Evolutionary conservation across 140 eudicot genomes (phyloP), one percentile per base, ranked within the genome.

Genomic region (Oenanthe javanica): DNA sequence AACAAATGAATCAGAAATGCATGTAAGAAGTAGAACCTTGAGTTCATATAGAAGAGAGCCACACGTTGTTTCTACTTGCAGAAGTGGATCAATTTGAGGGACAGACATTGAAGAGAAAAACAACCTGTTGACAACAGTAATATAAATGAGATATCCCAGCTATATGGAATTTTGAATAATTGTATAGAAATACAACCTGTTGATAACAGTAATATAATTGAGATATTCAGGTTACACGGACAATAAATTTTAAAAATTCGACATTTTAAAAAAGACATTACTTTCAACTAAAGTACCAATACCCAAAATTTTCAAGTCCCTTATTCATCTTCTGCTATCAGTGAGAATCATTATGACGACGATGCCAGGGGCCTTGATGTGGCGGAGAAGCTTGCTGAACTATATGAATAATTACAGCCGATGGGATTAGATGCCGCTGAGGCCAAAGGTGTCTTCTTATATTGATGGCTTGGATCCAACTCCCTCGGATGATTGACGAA

Each of bases 1-100:
- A 9, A 19, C 9, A 13, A 49, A 46, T 59, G 25, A 15, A 69
- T 69, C 45, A 38, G 9, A n/a, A 73, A 27, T 15, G n/a, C 23
- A 46, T 51, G 9, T 31, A 23, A 16, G 48, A 11, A 52, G 10
- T 19, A 47, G 50, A 59, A 94, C 98, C 98, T 94, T 94, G 75
- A 94, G 91, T 88, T 94, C 98, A 49, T 87, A 84, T 48, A 94
- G 85, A 70, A 94, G 91, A 55, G 98, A 78, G 80, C 97, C 94
- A 63, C 96, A 89, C 19, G 94, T 85, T 10, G 97, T 87, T 83
- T 92, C 93, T 83, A 92, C 89, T 84, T 86, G 91, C 78, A 81
- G 55, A 54, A 92, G 94, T 55, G 87, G 87, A 80, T 94, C 91
- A 12, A 77, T 88, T 79, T 71, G 86, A 14, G 87, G 80, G 49